Evolutionary conservation across 192 early-diverging fungal species (phyloP), one percentile per base, ranked within the genome.

Genomic region (Helicostylum pulchrum): DNA sequence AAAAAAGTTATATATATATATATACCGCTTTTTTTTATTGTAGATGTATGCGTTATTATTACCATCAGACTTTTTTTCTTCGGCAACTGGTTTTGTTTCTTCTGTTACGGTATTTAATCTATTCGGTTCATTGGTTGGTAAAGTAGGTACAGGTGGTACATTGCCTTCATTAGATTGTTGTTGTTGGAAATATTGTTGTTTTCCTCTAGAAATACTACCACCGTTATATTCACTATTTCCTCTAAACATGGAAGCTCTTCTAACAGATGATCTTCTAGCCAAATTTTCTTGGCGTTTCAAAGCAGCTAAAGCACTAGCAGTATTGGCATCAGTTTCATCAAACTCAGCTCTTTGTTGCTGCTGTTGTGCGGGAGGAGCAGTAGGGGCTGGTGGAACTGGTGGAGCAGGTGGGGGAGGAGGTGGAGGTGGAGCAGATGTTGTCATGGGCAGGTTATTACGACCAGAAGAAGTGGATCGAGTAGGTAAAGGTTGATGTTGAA

Each of bases 221-320:
- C 20, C 47, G 36, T 32, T 44, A 19, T 48, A 48, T 17, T 59
- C 57, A 5, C 42, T 42, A 26, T 59, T 59, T 12, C 31, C 53
- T 26, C 68, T 21, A 23, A 50, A 64, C 68, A 70, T 70, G 46
- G 68, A 70, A 23, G 74, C 62, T 14, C 74, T 44, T 23, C 74
- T 60, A 3, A 76, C 74, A 19, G 74, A 71, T 30, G 74, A 76
- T 0, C 69, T 46, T 9, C 74, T 30, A 15, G 74, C 74, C 4
- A 76, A 48, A 23, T 76, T 76, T 46, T 76, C 69, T 50, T 76
- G 68, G 21, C 57, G 53, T 46, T 76, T 76, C 17, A 76, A 46
- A 12, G 68, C 69, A 15, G 66, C 74, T 4, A 76, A 52, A 15
- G 69, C 69, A 61, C 56, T 55, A 14, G 74, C 74, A 30, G 74